Base-by-base conservation (phyloP, 2,329 filamentous ascomycete genomes). In the Leptodontidium sp. region DNA sequence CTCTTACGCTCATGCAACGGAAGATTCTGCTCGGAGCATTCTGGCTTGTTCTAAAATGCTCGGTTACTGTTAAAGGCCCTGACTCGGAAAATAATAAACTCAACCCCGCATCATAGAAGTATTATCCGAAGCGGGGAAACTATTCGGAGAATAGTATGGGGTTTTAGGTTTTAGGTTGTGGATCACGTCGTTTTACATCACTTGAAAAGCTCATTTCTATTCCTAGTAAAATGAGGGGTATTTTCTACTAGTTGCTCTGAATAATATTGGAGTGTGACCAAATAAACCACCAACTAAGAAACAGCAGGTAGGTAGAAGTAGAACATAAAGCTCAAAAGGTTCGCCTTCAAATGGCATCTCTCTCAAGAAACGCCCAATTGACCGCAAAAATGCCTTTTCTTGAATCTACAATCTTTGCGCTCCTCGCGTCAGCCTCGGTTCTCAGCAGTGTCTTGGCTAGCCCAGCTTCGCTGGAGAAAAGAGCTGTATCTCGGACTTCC, bases 401-500 rank as follows among this genome's bases (percentile, higher is more conserved):
- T 35, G 32, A 35, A 35, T 32, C 53, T 58, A 58, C 53, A 5
- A 26, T 58, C 24, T 35, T 58, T 35, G 53, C 53, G 53, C 53
- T 58, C 53, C 24, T 32, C 53, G 26, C 53, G 38, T 58, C 26
- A 58, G 26, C 32, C 53, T 58, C 53, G 32, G 15, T 58, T 58
- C 29, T 58, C 53, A 32, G 53, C 7, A 35, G 26, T 29, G 32
- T 58, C 32, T 17, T 58, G 21, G 53, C 21, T 35, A 26, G 32
- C 32, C n/a, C 53, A 26, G 32, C 53, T 29, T 58, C 53, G 53
- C 24, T 58, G 24, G 24, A 58, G 53, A 58, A 24, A 66, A 66
- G 64, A 59, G 64, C 15, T 63, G 45, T 63, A 47, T 29, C 67
- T 47, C 69, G 69, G 29, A 65, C 52, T 49, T 58, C 59, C n/a